These are phyloP conservation scores for Sistotremastrum suecicum DNA, from an alignment of 768 basidiomycete genomes.

Conservation along the genomic window DNA sequence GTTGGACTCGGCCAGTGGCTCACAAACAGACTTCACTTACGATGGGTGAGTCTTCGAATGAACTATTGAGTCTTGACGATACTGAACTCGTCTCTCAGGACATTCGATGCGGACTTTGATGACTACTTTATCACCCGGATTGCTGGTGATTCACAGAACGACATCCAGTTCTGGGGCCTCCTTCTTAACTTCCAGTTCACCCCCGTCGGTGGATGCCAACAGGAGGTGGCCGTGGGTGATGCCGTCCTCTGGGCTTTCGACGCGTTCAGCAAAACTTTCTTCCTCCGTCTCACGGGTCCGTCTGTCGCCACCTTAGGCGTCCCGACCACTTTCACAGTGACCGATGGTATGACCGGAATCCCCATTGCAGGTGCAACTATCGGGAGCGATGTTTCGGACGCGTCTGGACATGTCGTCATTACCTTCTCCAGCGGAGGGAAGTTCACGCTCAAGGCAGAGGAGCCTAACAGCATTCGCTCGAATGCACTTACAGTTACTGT, in stretches of 20 bases:
- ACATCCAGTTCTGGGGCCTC: constrained; percentile 23
- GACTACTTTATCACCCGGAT: constrained; percentile 30
- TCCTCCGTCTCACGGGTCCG: constrained; percentile 24
- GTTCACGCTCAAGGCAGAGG: constrained; percentile 20
- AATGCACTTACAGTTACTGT: constrained; percentile 11
- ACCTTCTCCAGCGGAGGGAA: constrained; percentile 14
- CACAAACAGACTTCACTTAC: constrained; percentile 18
- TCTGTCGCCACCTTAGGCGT: constrained; percentile 9
- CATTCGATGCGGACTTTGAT: constrained; percentile 23
- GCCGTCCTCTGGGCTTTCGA: constrained; percentile 27
- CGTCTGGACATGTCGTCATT: constrained; percentile 16
- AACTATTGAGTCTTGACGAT: too few relatives aligned
- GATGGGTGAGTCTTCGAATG: too few relatives aligned
- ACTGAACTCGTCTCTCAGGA: constrained; percentile 11
- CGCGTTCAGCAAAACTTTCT: constrained; percentile 19
- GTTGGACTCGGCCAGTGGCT: constrained; percentile 15
- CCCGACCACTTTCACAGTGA: constrained; percentile 21
- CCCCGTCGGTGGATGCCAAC: constrained; percentile 28
- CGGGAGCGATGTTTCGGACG: constrained; percentile 9
- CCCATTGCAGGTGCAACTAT: constrained; percentile 23
- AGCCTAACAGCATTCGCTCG: constrained; percentile 19
- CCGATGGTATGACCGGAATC: constrained; percentile 20
- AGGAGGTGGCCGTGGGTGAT: constrained; percentile 17
- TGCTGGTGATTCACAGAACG: constrained; percentile 16
- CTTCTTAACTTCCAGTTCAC: constrained; percentile 22